These are phyloP conservation scores for Gracilaria vermiculophylla DNA, from an alignment of 23 red algal species.

Conservation along the genomic window DNA sequence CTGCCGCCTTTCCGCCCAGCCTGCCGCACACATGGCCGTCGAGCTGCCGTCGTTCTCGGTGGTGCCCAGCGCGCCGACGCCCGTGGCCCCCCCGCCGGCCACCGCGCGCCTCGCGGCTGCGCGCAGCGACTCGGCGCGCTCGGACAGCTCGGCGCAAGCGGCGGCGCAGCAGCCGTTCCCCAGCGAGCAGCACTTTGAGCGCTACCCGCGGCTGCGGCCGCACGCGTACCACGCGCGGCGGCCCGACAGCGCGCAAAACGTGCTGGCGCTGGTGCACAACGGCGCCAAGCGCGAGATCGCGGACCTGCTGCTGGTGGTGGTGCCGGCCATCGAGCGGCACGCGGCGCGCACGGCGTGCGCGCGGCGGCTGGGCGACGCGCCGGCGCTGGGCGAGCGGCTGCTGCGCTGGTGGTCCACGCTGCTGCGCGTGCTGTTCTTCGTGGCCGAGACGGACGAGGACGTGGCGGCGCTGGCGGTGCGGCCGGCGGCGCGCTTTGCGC, in stretches of 20 bases:
- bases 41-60: constrained; percentile 14
- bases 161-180: not conserved
- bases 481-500: not conserved
- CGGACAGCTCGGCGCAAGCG: not conserved
- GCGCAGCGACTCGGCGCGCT: not conserved
- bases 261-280: constrained; percentile 29
- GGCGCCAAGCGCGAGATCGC: constrained; percentile 40
- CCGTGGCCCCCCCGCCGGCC: not conserved
- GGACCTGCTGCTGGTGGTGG: constrained; percentile 14
- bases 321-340: constrained; percentile 36
- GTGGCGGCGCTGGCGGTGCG: not conserved
- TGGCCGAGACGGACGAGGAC: constrained; percentile 43
- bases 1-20: too few species aligned
- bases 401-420: constrained; percentile 32
- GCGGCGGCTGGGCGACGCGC: constrained; percentile 7
- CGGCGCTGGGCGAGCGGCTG: not conserved
- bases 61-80: not conserved
- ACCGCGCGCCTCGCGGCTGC: not conserved
- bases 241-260: constrained; percentile 9
- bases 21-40: not conserved
- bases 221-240: not conserved
- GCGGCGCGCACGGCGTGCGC: not conserved
- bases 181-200: not conserved
- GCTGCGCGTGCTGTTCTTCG: constrained; percentile 42
- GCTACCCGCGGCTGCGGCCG: not conserved